Evolutionary conservation across 1,139 yeast genomes (phyloP), one percentile per base, ranked within the genome.

Genomic region (Hyphopichia buzzinii): DNA sequence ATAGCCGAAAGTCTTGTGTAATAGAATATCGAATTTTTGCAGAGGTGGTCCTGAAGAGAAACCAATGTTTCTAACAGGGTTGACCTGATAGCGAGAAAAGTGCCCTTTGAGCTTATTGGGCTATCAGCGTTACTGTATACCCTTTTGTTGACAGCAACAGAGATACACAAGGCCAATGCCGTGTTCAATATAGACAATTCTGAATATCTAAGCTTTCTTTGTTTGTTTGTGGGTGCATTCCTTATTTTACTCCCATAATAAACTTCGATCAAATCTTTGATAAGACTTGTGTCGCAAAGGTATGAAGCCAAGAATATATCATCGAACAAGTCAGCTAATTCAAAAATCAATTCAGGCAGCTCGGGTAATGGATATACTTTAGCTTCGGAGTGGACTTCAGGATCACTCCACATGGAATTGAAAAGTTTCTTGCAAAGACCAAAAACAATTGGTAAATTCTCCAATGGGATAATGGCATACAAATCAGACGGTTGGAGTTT

Each of bases 1-100:
- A 76, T 49, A 2, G 77, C 62, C 5, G 69, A 57, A 1, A 77
- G 51, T 37, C 75, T 59, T 39, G 70, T 74, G 45, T 72, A 79
- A 50, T 74, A 78, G 44, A 54, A 70, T 7, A 77, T 53, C 0
- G 77, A 59, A 50, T 68, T 63, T n/a, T 57, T 51, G 37, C 64
- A 51, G 23, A 62, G 47, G 3, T 47, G 42, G 8, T 54, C 52
- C 36, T 62, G 68, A 28, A 65, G 42, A 2, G 41, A 42, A 8
- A 40, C 24, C 26, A 57, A 42, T 8, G 49, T 49, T 10, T 39
- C 46, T n/a, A 28, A 23, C 8, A 14, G 8, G 10, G 29, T 11
- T 7, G 31, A n/a, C 7, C 12, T 16, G n/a, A 33, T 4, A 12
- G 23, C 30, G 5, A 29, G 34, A 8, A 32, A 25, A 17, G 13